Conservation (phyloP, 1,284 basidiomycete genomes). For the Sanghuangporus sanghuang region DNA sequence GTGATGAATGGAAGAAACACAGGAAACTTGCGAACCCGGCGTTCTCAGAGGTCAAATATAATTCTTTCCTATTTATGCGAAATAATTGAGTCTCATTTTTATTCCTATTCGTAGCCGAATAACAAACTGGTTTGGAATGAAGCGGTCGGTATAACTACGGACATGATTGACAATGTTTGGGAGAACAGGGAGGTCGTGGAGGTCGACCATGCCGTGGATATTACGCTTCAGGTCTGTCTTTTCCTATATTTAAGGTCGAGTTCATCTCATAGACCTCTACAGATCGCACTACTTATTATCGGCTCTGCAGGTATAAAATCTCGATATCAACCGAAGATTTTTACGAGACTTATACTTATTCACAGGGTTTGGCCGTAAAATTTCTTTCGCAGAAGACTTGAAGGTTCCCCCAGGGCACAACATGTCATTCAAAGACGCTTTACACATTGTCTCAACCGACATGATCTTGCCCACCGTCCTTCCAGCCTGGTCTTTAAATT, state of each 20-base stretch:
- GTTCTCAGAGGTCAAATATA: constrained; percentile 32
- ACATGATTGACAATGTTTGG: constrained; percentile 36
- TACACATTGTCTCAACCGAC: constrained; percentile 20
- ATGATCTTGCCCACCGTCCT: constrained; percentile 15
- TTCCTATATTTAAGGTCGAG: constrained; percentile 21
- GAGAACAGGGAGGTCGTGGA: constrained; percentile 28
- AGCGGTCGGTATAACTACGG: constrained; percentile 34
- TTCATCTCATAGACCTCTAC: background rate
- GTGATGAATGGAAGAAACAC: constrained; percentile 39
- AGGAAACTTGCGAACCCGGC: constrained; percentile 35
- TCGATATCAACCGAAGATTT: constrained; percentile 29
- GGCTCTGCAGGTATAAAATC: constrained; percentile 32
- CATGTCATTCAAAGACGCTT: constrained; percentile 23
- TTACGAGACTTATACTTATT: background rate
- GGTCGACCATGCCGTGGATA: constrained; percentile 16
- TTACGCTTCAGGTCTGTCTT: constrained; percentile 30
- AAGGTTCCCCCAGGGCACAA: constrained; percentile 18
- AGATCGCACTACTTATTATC: constrained; percentile 30
- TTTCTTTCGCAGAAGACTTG: constrained; percentile 16
- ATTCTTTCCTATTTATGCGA: background rate
- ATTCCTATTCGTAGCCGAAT: constrained; percentile 28
- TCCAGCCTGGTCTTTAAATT: constrained; percentile 13
- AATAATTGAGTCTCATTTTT: constrained; percentile 19
- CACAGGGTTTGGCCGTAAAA: constrained; percentile 35
- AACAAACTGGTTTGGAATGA: constrained; percentile 41